phyloP scores from a whole-genome alignment of 192 early-diverging fungal species.

The Spizellomyces sp. region DNA sequence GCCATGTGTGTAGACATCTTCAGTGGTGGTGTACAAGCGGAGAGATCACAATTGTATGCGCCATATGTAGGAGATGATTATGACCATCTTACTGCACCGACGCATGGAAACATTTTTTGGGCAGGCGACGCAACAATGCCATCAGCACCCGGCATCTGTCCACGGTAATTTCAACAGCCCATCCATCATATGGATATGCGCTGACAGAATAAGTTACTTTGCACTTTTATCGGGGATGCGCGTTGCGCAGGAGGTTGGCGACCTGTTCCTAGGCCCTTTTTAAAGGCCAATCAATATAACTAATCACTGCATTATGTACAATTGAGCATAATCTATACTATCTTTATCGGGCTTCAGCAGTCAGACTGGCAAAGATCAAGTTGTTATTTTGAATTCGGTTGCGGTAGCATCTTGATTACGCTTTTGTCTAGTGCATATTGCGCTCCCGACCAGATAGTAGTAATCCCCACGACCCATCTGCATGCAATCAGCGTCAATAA shows the following conservation, averaged over 20 bases:
- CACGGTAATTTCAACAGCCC: neutral
- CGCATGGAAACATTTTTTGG: slow-evolving; percentile 16
- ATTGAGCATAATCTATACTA: no score
- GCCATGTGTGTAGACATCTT: neutral
- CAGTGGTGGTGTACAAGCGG: neutral
- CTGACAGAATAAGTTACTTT: no score
- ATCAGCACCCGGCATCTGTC: slow-evolving; percentile 21
- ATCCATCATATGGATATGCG: no score
- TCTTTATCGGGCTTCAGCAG: neutral
- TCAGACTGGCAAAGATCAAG: neutral
- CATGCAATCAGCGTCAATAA: neutral
- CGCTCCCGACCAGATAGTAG: slow-evolving; percentile 78
- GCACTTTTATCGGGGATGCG: slow-evolving; percentile 21
- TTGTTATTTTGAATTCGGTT: neutral
- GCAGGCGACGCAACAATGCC: slow-evolving; percentile 21
- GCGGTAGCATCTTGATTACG: slow-evolving; percentile 28
- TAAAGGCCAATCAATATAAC: neutral
- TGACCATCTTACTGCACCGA: no score
- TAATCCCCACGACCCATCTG: slow-evolving; percentile 70
- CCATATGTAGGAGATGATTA: no score
- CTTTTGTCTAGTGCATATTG: slow-evolving; percentile 27
- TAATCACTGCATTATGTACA: no score
- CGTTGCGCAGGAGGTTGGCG: slow-evolving; percentile 8
- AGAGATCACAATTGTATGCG: neutral
- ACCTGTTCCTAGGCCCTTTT: slow-evolving; percentile 16